Base-by-base conservation (phyloP, 2,329 filamentous ascomycete species). In the Trichoderma guizhouense region DNA sequence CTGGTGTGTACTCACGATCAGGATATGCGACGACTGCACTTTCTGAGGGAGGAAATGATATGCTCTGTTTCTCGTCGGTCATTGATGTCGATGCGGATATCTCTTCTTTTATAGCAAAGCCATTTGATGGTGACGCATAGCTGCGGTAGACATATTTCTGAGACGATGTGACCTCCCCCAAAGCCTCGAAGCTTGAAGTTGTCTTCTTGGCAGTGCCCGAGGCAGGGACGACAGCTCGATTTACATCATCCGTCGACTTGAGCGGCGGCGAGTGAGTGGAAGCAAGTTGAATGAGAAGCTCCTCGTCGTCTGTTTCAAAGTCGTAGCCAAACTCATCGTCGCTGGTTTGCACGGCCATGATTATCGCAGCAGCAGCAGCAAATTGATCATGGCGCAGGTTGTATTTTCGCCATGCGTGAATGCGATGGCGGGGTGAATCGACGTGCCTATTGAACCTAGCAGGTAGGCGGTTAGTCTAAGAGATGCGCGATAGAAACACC, bases 321-420 rank as follows among this genome's bases (percentile, higher is more conserved):
- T 86, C 83, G 75, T 84, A 86, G 71, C 80, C 83, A 77, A 84
- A 86, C 57, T 86, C 83, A 74, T 79, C 81, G 73, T 84, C 82
- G 73, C 77, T 80, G 73, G 82, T 81, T 71, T 69, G 71, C 47
- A 72, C 73, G 18, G 36, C 53, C 74, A 74, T 73, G 69, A 47
- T 67, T 63, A 15, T n/a, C 34, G 63, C 47, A 53, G 21, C 24
- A 43, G 21, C 24, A 43, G 34, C 34, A 36, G 14, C 34, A 36
- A 43, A 32, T 34, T 2, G 8, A 34, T 55, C 70, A 72, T 71
- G 69, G 32, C 3, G 34, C n/a, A n/a, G n/a, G n/a, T n/a, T n/a
- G 3, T 68, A 24, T n/a, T 39, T 18, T n/a, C 11, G 64, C 15
- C 36, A 21, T 28, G 66, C 36, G 32, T 26, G 28, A 34, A 47